phyloP scores from a whole-genome alignment of 148 eudicot genomes.

The Arctostaphylos glauca region DNA sequence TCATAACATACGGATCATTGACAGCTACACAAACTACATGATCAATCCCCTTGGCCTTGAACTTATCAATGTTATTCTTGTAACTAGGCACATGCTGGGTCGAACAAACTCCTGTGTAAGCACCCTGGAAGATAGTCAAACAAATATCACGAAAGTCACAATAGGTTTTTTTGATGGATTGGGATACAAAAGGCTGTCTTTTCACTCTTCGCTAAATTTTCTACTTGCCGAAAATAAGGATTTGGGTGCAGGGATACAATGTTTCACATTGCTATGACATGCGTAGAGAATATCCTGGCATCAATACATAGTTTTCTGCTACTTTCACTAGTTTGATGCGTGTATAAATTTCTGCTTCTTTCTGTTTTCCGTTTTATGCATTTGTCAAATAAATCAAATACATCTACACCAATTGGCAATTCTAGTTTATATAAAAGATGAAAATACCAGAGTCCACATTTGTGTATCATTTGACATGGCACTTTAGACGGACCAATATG shows the following conservation, averaged over 20 bases:
- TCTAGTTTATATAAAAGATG: background rate
- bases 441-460: background rate
- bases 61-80: constrained; percentile 80
- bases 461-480: background rate
- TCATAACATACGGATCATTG: constrained; percentile 87
- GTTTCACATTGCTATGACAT: background rate
- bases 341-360: background rate
- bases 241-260: background rate
- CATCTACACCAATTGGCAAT: background rate
- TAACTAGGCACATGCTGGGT: constrained; percentile 94
- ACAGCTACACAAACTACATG: constrained; percentile 82
- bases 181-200: background rate
- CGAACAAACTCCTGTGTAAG: constrained; percentile 93
- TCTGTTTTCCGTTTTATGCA: background rate
- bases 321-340: background rate
- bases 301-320: background rate
- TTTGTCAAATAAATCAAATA: background rate
- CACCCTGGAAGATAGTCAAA: constrained; percentile 53
- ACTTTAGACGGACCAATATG: background rate
- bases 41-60: constrained; percentile 86
- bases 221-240: background rate
- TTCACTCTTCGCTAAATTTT: background rate
- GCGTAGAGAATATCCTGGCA: background rate
- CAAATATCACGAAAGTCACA: background rate
- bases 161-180: background rate